A percentile compares a stretch with the other conserved stretches of the same genome.
phyloP scores from a whole-genome alignment of 768 basidiomycete species.

The Mycena belliarum region DNA sequence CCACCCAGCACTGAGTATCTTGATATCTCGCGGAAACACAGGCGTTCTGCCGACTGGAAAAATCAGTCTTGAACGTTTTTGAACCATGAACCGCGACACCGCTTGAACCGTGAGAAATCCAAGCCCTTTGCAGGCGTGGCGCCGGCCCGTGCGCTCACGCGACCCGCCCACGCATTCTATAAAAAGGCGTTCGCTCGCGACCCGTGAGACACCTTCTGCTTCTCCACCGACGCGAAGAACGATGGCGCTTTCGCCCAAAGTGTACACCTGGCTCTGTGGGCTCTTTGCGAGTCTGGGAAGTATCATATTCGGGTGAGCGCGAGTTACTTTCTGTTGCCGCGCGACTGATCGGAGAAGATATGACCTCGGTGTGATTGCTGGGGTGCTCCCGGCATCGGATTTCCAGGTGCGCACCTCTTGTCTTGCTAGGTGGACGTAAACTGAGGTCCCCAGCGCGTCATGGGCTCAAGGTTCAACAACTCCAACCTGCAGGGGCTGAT shows the following conservation, averaged over 20 bases:
- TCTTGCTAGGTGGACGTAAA: neutral
- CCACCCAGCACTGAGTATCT: too few species aligned
- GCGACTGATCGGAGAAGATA: slow-evolving; percentile 26
- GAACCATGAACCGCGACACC: too few species aligned
- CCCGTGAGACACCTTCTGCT: slow-evolving; percentile 1
- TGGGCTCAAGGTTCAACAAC: slow-evolving; percentile 38
- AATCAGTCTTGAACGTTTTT: too few species aligned
- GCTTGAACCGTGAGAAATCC: neutral
- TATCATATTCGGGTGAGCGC: slow-evolving; percentile 41
- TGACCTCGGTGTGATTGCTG: slow-evolving; percentile 53
- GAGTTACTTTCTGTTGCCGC: neutral
- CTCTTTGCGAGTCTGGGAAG: slow-evolving; percentile 50
- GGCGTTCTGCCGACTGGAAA: too few species aligned
- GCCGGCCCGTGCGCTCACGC: slow-evolving; percentile 13
- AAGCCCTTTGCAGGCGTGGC: neutral
- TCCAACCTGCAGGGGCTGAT: slow-evolving; percentile 40
- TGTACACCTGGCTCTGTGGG: slow-evolving; percentile 55
- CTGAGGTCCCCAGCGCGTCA: slow-evolving; percentile 27
- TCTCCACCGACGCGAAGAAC: slow-evolving; percentile 1
- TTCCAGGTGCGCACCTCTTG: slow-evolving; percentile 32
- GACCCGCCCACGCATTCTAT: slow-evolving; percentile 7
- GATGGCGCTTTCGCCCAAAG: slow-evolving; percentile 45
- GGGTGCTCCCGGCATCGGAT: slow-evolving; percentile 41
- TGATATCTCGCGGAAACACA: too few species aligned
- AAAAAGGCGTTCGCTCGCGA: neutral